Percentiles rank a stretch among this genome's conserved stretches.
Evolutionary conservation across 768 basidiomycete genomes (phyloP).

Genomic region (Phaeolepiota aurea): DNA sequence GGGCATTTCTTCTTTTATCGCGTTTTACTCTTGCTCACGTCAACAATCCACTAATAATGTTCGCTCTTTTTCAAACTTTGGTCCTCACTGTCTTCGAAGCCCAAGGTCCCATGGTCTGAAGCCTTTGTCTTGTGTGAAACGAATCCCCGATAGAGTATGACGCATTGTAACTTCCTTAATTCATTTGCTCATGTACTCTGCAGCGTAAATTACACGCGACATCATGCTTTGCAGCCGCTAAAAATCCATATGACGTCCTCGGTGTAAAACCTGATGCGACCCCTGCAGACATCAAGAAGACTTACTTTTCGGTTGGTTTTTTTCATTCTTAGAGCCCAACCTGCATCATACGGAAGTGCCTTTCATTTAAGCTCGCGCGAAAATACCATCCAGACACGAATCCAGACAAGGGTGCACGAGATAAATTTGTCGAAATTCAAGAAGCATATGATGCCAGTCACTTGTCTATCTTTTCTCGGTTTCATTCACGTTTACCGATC

Average conservation of each 20-base stretch:
- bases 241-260: constrained; percentile 87
- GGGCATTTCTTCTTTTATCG: constrained; percentile 45
- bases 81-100: constrained; percentile 25
- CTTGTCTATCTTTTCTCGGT: neutral
- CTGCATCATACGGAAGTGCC: constrained; percentile 8
- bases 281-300: constrained; percentile 90
- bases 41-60: constrained; percentile 15
- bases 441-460: constrained; percentile 83
- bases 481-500: constrained; percentile 3
- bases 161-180: constrained; percentile 1
- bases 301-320: constrained; percentile 81
- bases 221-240: constrained; percentile 42
- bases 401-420: constrained; percentile 82
- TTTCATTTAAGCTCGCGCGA: constrained; percentile 84
- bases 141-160: constrained; percentile 31
- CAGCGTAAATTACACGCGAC: constrained; percentile 78
- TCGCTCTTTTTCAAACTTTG: constrained; percentile 32
- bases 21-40: constrained; percentile 49
- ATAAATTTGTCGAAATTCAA: constrained; percentile 95
- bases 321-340: constrained; percentile 1
- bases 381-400: constrained; percentile 99
- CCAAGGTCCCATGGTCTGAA: constrained; percentile 8
- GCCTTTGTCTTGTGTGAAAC: constrained; percentile 15
- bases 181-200: constrained; percentile 12
- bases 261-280: constrained; percentile 82